These are phyloP conservation scores for Prasinococcaceae sp. DNA, from an alignment of 139 green algal genomes.

Conservation along the genomic window DNA sequence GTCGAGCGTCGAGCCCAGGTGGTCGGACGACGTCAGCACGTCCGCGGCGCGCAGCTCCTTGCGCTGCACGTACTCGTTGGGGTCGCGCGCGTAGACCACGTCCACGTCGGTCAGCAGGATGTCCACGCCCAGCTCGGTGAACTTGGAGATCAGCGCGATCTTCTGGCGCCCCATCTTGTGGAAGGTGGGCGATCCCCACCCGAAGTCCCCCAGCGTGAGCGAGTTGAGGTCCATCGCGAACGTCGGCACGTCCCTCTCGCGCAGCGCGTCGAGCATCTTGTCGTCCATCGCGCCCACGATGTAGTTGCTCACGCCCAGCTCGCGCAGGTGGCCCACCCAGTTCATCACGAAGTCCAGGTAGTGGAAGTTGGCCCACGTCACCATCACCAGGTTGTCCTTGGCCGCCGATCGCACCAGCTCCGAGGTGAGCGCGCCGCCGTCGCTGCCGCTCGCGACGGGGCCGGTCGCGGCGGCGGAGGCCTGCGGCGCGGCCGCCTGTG, in stretches of 20 bases:
- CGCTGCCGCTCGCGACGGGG: slow-evolving; percentile 16
- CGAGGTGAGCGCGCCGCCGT: slow-evolving; percentile 8
- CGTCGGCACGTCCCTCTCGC: slow-evolving; percentile 32
- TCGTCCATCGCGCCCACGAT: slow-evolving; percentile 76
- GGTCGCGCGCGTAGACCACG: slow-evolving; percentile 70
- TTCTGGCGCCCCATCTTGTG: slow-evolving; percentile 88
- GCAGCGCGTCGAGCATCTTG: slow-evolving; percentile 49
- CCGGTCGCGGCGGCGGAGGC: too few relatives aligned
- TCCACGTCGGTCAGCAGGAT: slow-evolving; percentile 84
- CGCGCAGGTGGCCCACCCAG: slow-evolving; percentile 63
- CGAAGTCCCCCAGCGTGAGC: slow-evolving; percentile 68
- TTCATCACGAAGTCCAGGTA: slow-evolving; percentile 86
- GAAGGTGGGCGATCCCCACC: slow-evolving; percentile 78
- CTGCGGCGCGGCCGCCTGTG: too few relatives aligned
- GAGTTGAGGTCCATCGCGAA: slow-evolving; percentile 74
- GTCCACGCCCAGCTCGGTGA: slow-evolving; percentile 54
- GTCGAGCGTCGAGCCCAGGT: slow-evolving; percentile 35
- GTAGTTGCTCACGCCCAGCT: slow-evolving; percentile 31
- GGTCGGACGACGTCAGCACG: slow-evolving; percentile 69
- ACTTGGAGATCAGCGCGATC: slow-evolving; percentile 62
- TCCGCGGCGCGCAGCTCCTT: slow-evolving; percentile 64
- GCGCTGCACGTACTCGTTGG: slow-evolving; percentile 59
- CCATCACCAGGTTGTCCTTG: slow-evolving; percentile 45
- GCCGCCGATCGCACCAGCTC: slow-evolving; percentile 36
- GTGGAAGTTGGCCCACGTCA: slow-evolving; percentile 89